Base-by-base conservation (phyloP, 768 basidiomycete genomes). In the Serendipita indica region DNA sequence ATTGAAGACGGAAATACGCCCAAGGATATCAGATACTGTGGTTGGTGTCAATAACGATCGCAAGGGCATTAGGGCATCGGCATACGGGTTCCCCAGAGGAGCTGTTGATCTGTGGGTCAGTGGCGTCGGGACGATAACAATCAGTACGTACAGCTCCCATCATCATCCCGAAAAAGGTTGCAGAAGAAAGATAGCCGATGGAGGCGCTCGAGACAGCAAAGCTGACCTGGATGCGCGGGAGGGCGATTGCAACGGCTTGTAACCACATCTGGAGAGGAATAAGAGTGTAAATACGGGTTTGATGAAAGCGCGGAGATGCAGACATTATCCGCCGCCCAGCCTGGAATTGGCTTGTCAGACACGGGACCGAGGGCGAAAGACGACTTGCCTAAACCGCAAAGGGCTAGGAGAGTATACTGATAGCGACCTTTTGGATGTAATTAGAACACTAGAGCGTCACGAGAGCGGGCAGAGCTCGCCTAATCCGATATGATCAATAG, bases 141-240 rank as follows among this genome's bases (percentile, higher is more conserved):
- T 7, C 22, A 28, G 30, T 20, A 3, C 85, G 87, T 6, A 92
- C 71, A 1, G 89, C 86, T 1, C 93, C 89, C 56, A 96, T 67
- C 91, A 97, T 96, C 94, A 98, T 98, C n/a, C 94, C 89, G 10
- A 78, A 82, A 66, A 92, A 92, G 79, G 89, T 91, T 2, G 86
- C 82, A 2, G 90, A 88, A 0, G 91, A 93, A 13, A 97, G 71
- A 1, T 77, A 68, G 22, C 92, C 94, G 52, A 93, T 87, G 63
- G 80, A 80, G 46, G 74, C 76, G 67, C 91, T 84, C 30, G 81
- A 78, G 4, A 89, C 86, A 84, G 67, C 1, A 61, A 18, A 57
- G 56, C 54, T 20, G 3, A 39, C 32, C 33, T 49, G 94, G 22
- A 99, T 85, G 46, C 94, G 77, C n/a, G 94, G 94, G n/a, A 99